These are phyloP conservation scores for Acacia concinna DNA, from an alignment of 331 rosid genomes.

Conservation along the genomic window DNA sequence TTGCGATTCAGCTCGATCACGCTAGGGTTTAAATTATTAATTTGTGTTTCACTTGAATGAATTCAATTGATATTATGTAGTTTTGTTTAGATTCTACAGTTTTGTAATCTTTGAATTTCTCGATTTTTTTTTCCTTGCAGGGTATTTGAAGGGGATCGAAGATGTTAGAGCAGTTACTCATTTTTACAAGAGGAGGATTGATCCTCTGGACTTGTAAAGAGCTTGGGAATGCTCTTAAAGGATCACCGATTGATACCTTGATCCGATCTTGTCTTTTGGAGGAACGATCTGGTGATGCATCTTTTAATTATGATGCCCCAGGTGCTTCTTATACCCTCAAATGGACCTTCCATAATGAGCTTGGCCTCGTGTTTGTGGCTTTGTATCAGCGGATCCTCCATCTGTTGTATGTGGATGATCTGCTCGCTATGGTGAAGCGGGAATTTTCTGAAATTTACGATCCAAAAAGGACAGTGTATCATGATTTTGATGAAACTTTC, in stretches of 20 bases:
- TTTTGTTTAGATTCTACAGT: not conserved
- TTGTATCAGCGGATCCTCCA: slow-evolving; percentile 90
- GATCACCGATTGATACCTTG: slow-evolving; percentile 92
- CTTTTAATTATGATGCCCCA: slow-evolving; percentile 75
- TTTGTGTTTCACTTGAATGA: not conserved
- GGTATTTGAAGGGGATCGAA: slow-evolving; percentile 32
- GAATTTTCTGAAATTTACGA: slow-evolving; percentile 72
- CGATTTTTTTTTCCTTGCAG: slow-evolving; percentile 28
- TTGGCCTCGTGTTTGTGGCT: slow-evolving; percentile 89
- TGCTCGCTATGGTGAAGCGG: slow-evolving; percentile 76
- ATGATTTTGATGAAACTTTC: slow-evolving; percentile 81
- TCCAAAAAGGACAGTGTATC: slow-evolving; percentile 54
- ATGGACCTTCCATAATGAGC: slow-evolving; percentile 94
- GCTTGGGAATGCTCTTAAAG: slow-evolving; percentile 80
- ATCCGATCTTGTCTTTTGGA: slow-evolving; percentile 93
- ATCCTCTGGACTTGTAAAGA: slow-evolving; percentile 94
- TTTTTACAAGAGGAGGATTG: slow-evolving; percentile 92
- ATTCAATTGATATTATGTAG: not conserved
- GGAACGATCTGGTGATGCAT: slow-evolving; percentile 88
- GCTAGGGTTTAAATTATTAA: not conserved
- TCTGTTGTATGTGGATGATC: slow-evolving; percentile 81
- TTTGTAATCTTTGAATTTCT: not conserved
- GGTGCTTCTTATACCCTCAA: slow-evolving; percentile 92
- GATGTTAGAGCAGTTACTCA: slow-evolving; percentile 91
- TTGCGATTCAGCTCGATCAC: not conserved